Base-by-base conservation (phyloP, 2,329 filamentous ascomycete genomes). In the Aureobasidium mangrovei region DNA sequence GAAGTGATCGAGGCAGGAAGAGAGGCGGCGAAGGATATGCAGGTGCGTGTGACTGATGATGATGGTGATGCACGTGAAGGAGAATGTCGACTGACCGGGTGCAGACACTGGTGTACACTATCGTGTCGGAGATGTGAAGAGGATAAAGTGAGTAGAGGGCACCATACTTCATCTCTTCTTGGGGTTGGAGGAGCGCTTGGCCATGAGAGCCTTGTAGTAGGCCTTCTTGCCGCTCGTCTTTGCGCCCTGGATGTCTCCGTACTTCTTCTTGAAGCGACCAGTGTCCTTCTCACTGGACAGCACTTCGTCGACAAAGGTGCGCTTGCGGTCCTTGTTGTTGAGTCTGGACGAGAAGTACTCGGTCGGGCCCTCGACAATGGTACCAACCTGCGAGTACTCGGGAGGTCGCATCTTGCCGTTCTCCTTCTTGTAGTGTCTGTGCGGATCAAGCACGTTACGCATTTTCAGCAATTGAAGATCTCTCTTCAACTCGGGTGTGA, bases 401-500 rank as follows among this genome's bases (percentile, higher is more conserved):
- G 93, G 93, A 1, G 85, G 72, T 57, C 81, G 75, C 56, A 80
- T 77, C 66, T 86, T 90, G 54, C 82, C 78, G 48, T 74, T 80
- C 49, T 91, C 84, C 70, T 96, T 97, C 69, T 91, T 94, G 76
- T 95, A 95, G 64, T 91, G 86, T 47, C 86, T 79, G 67, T 97
- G 91, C 0, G 90, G 84, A 61, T 97, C 91, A 26, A 97, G 77
- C 24, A 95, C 84, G 54, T 84, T 85, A 68, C 93, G 83, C 85
- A 96, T 91, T 60, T 88, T 84, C 56, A 98, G 75, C 8, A 97
- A 76, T 70, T 96, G 90, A 48, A 96, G 76, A 67, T 98, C 91
- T 61, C 89, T 81, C 71, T 91, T 95, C 58, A 96, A 76, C 65
- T 94, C 84, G 7, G 89, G 82, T 0, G 90, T 95, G 48, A 95